These are phyloP conservation scores for Naematelia encephala DNA, from an alignment of 768 basidiomycete genomes.

Conservation along the genomic window DNA sequence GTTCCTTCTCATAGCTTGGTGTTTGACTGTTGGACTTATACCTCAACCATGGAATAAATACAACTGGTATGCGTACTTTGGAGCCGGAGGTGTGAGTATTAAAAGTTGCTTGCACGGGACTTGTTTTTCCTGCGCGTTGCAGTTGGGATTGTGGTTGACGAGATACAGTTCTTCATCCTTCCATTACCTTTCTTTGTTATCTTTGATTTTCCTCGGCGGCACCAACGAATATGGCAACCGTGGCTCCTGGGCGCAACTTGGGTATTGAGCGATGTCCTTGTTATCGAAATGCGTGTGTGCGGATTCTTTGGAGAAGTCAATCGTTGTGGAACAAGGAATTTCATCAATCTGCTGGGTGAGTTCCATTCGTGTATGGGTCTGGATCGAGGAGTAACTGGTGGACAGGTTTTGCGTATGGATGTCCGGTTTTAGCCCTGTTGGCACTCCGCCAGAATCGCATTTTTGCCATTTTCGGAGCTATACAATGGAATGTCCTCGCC, in stretches of 20 bases:
- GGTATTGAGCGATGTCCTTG: constrained; percentile 33
- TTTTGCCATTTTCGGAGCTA: constrained; percentile 36
- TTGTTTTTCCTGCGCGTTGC: neutral
- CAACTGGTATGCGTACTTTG: constrained; percentile 32
- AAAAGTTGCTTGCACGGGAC: neutral
- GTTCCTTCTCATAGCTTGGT: constrained; percentile 45
- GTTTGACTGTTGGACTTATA: constrained; percentile 33
- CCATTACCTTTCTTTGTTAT: constrained; percentile 40
- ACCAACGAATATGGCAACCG: constrained; percentile 35
- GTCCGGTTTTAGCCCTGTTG: constrained; percentile 51
- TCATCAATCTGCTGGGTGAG: constrained; percentile 36
- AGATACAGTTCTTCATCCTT: constrained; percentile 35
- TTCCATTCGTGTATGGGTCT: neutral
- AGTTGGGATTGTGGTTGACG: neutral
- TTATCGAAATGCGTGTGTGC: constrained; percentile 41
- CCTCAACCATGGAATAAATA: constrained; percentile 23
- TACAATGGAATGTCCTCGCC: constrained; percentile 45
- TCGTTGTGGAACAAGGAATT: constrained; percentile 49
- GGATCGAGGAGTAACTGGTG: neutral
- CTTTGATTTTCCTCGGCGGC: constrained; percentile 38
- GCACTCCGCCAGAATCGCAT: constrained; percentile 50
- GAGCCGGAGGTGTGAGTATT: constrained; percentile 37
- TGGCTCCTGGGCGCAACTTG: constrained; percentile 44
- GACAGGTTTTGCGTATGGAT: constrained; percentile 32
- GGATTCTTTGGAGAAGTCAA: constrained; percentile 37